Evolutionary conservation across 768 basidiomycete species (phyloP).

Genomic region (Candolleomyces efflorescens): DNA sequence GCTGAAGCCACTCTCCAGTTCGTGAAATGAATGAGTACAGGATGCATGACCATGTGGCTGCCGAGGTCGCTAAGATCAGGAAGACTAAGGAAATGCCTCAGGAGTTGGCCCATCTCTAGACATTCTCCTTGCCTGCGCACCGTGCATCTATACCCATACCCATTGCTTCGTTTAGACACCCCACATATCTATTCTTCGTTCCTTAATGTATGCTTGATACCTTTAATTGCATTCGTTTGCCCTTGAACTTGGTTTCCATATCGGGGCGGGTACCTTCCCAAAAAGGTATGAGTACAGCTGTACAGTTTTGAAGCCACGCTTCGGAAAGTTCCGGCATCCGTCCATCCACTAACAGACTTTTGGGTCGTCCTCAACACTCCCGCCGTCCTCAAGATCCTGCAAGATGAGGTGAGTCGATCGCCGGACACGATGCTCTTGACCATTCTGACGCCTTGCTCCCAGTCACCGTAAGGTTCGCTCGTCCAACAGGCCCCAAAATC

Average conservation of each 20-base stretch:
- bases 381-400: slow-evolving; percentile 40
- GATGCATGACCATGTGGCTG: slow-evolving; percentile 22
- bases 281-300: slow-evolving; percentile 1
- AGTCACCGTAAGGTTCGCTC: slow-evolving; percentile 84
- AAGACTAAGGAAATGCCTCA: slow-evolving; percentile 5
- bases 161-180: background rate
- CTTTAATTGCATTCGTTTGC: background rate
- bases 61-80: slow-evolving; percentile 11
- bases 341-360: slow-evolving; percentile 18
- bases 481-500: slow-evolving; percentile 5
- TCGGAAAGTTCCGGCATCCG: slow-evolving; percentile 30
- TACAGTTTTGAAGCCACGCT: slow-evolving; percentile 28
- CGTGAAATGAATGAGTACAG: slow-evolving; percentile 29
- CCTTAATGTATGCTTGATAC: background rate
- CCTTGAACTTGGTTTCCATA: background rate
- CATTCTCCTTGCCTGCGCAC: background rate
- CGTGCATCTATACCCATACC: background rate
- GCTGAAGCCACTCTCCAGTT: slow-evolving; percentile 13
- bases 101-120: slow-evolving; percentile 9
- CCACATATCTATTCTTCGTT: background rate
- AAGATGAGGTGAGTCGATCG: slow-evolving; percentile 58
- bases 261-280: background rate
- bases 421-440: background rate
- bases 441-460: slow-evolving; percentile 11
- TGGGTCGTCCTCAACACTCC: slow-evolving; percentile 25